Conservation (phyloP, 2,329 filamentous ascomycete genomes). For the Clathrospora elynae region DNA sequence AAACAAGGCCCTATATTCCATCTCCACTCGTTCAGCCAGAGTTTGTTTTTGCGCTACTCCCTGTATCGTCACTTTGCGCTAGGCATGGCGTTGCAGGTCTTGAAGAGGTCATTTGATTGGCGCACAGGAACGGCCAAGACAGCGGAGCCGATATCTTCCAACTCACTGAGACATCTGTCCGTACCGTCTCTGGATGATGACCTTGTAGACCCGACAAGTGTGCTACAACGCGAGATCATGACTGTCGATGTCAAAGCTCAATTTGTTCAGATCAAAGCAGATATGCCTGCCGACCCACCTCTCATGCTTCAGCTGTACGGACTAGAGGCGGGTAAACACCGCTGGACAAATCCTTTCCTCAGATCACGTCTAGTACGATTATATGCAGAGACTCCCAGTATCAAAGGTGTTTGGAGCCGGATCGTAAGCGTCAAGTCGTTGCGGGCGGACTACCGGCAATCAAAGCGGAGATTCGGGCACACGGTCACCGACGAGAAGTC, state of each 20-base stretch:
- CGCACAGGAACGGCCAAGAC: conserved; percentile 15
- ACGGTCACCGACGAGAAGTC: conserved; percentile 73
- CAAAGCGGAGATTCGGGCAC: conserved; percentile 69
- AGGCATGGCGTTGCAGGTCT: conserved; percentile 76
- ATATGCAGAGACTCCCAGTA: conserved; percentile 83
- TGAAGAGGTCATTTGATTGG: conserved; percentile 57
- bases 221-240: conserved; percentile 66
- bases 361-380: conserved; percentile 78
- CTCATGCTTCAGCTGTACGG: conserved; percentile 89
- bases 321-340: conserved; percentile 79
- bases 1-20: conserved; percentile 86
- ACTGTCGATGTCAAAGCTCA: conserved; percentile 81
- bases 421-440: conserved; percentile 82
- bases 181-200: conserved; percentile 43
- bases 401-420: conserved; percentile 83
- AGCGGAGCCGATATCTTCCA: conserved; percentile 16
- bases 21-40: conserved; percentile 78
- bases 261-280: conserved; percentile 84
- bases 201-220: conserved; percentile 30
- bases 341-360: conserved; percentile 85
- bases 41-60: conserved; percentile 84
- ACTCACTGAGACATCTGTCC: conserved; percentile 34
- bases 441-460: conserved; percentile 79
- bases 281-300: conserved; percentile 85
- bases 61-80: conserved; percentile 91